phyloP scores from a whole-genome alignment of 116 monocot genomes.

The Phalaenopsis hybrid region DNA sequence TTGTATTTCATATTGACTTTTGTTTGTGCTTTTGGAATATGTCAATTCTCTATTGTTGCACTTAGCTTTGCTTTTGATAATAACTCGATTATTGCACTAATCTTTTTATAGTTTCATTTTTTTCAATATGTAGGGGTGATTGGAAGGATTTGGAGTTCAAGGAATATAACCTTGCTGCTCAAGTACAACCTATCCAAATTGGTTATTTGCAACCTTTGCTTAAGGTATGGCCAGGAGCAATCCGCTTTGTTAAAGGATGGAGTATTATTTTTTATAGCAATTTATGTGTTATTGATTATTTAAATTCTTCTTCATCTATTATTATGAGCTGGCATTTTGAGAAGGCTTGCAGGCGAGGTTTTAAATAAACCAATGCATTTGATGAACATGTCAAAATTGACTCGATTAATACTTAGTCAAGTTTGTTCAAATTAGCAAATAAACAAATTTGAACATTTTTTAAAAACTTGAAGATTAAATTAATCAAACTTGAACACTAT shows the following conservation, averaged over 20 bases:
- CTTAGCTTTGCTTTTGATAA: neutral
- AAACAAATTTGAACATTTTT: too few species aligned
- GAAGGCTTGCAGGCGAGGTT: neutral
- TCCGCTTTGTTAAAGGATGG: neutral
- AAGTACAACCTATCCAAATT: slow-evolving; percentile 60
- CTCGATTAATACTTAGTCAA: too few species aligned
- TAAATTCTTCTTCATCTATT: neutral
- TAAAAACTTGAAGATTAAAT: too few species aligned
- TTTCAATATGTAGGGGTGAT: slow-evolving; percentile 47
- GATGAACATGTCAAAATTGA: too few species aligned
- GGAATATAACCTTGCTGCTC: slow-evolving; percentile 75
- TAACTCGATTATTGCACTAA: neutral
- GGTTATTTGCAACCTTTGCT: slow-evolving; percentile 89
- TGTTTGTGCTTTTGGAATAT: neutral
- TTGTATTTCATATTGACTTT: neutral
- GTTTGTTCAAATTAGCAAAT: too few species aligned
- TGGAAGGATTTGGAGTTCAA: slow-evolving; percentile 90
- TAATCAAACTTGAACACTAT: too few species aligned
- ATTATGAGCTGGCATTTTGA: neutral
- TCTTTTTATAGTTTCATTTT: neutral
- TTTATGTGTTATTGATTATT: neutral
- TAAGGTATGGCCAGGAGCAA: slow-evolving; percentile 35
- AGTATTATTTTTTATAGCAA: neutral
- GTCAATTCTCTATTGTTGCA: neutral
- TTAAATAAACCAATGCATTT: too few species aligned